These are phyloP conservation scores for Tolypocladium inflatum DNA, from an alignment of 2,329 filamentous ascomycete genomes.

Conservation along the genomic window DNA sequence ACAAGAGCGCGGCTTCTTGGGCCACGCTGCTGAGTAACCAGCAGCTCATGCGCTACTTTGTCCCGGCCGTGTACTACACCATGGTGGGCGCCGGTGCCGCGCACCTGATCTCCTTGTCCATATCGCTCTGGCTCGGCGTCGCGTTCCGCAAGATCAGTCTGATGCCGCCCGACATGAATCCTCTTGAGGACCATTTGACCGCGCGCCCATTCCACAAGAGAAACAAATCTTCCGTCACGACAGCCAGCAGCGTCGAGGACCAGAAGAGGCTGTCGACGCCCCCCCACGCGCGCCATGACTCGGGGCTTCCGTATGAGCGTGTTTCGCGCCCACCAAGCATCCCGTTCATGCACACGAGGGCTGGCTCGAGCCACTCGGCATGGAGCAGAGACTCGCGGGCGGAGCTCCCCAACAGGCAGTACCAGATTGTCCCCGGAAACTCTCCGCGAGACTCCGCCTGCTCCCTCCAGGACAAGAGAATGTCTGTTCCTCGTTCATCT, in stretches of 20 bases:
- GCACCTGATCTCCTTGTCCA: conserved; percentile 58
- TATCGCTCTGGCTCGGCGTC: conserved; percentile 67
- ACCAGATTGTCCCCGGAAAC: conserved; percentile 36
- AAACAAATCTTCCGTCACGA: conserved; percentile 52
- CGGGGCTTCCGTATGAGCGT: conserved; percentile 33
- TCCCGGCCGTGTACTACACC: conserved; percentile 58
- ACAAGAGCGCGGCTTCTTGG: conserved; percentile 46
- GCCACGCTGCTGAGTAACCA: conserved; percentile 54
- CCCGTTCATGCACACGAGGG: conserved; percentile 73
- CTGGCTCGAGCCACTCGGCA: conserved; percentile 48
- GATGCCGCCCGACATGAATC: conserved; percentile 92
- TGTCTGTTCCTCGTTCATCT: conserved; percentile 28
- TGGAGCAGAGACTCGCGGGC: conserved; percentile 43
- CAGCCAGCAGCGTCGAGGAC: conserved; percentile 29
- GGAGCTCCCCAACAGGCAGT: conserved; percentile 46
- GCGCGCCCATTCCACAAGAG: conserved; percentile 63
- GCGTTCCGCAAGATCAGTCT: conserved; percentile 74
- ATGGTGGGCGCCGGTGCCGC: conserved; percentile 55
- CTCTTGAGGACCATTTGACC: conserved; percentile 77
- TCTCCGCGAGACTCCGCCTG: conserved; percentile 34
- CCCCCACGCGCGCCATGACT: conserved; percentile 30
- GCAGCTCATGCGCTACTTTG: conserved; percentile 46
- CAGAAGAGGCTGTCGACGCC: conserved; percentile 52
- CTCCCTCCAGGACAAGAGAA: conserved; percentile 36
- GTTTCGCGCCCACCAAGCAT: conserved; percentile 45